Evolutionary conservation across 2,329 filamentous ascomycete species (phyloP).

Genomic region (Emergomyces africanus): DNA sequence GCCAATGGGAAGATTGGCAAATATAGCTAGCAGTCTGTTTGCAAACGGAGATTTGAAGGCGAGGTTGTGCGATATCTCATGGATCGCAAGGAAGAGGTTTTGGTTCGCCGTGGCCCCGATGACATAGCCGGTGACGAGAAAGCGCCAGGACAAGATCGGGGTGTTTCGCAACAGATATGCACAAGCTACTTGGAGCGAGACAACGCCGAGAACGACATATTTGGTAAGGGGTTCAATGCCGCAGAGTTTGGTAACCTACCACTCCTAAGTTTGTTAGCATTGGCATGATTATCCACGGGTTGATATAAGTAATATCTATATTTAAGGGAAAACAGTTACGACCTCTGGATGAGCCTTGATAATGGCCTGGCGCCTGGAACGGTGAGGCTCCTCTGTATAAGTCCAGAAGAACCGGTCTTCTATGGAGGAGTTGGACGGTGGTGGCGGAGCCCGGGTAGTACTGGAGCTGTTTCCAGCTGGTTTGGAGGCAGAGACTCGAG

Average conservation of each 20-base stretch:
- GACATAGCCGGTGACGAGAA: conserved; percentile 78
- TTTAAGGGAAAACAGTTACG: conserved; percentile 11
- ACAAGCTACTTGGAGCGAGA: conserved; percentile 64
- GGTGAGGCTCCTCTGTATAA: conserved; percentile 95
- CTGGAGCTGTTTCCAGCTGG: conserved; percentile 8
- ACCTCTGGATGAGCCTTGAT: conserved; percentile 98
- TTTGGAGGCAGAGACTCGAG: conserved; percentile 13
- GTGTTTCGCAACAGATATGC: conserved; percentile 67
- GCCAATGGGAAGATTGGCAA: conserved; percentile 92
- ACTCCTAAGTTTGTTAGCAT: neutral
- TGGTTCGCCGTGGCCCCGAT: conserved; percentile 94
- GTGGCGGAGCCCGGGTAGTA: conserved; percentile 13
- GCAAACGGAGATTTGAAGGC: conserved; percentile 70
- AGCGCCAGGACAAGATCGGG: conserved; percentile 68
- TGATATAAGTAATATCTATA: neutral
- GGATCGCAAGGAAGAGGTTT: conserved; percentile 95
- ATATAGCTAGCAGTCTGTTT: conserved; percentile 78
- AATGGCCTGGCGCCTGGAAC: conserved; percentile 78
- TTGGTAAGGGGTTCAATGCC: conserved; percentile 93
- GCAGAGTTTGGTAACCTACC: conserved; percentile 87
- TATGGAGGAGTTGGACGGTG: conserved; percentile 20
- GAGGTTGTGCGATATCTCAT: conserved; percentile 97
- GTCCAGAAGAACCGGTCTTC: conserved; percentile 85
- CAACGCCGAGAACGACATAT: conserved; percentile 75
- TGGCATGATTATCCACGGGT: neutral